Evolutionary conservation across 306 rosid species (phyloP), one percentile per base, ranked within the genome.

Genomic region (Vicia sativa): DNA sequence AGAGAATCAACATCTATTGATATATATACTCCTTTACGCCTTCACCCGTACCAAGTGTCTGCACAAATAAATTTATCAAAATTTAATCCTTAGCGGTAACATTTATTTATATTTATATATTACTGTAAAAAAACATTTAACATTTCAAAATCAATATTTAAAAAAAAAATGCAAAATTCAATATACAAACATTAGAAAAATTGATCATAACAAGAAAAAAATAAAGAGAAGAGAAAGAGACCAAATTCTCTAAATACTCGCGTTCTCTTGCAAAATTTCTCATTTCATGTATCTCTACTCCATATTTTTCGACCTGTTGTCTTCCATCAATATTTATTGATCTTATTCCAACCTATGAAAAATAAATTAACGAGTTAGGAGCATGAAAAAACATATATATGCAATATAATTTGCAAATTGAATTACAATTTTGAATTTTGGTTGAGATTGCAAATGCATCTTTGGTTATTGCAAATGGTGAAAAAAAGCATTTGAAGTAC

Each of bases 21-120:
- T 66, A 91, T 16, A 19, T 91, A 88, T 21, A 91, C 91, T 2
- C 95, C 97, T 72, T 91, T 34, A 83, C 91, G 7, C 96, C 97
- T 44, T 88, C 95, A 11, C 97, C 97, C 13, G 84, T 92, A n/a
- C 96, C 97, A 25, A 91, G 79, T 86, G 84, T 84, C 97, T 88
- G 86, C 59, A 71, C 0, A 67, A 78, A 58, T 25, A 3, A 5
- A 38, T 11, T 38, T 15, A 25, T 4, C 37, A 31, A 31, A 1
- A 1, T 6, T 31, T 34, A 31, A 31, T 6, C 9, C 0, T 31
- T 6, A 31, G 8, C 37, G 37, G 0, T 31, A 31, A 31, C 2
- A 31, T 31, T 31, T 31, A 31, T 31, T 6, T 31, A 31, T 31
- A 31, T 31, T 31, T 31, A 31, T 31, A 7, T 31, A 31, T 31